These are phyloP conservation scores for Hypoxylon sp. DNA, from an alignment of 2,329 filamentous ascomycete genomes.

Conservation along the genomic window DNA sequence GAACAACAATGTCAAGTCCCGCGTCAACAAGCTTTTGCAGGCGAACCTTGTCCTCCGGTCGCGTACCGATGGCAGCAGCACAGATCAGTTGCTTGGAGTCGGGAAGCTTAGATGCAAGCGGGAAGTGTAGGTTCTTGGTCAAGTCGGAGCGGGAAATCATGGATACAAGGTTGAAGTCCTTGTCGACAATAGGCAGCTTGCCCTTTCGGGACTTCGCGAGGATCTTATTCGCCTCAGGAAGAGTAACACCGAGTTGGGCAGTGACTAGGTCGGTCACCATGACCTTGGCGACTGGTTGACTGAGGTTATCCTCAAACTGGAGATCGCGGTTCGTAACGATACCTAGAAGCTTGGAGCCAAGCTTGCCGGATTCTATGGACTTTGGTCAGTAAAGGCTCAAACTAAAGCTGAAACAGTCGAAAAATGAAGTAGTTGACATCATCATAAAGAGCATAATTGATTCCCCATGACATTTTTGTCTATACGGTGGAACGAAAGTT, in stretches of 20 bases:
- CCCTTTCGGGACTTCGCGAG: constrained; percentile 98
- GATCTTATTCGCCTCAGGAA: constrained; percentile 92
- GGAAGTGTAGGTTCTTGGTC: constrained; percentile 99
- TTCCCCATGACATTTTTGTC: constrained; percentile 91
- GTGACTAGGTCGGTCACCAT: constrained; percentile 98
- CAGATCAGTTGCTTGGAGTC: constrained; percentile 98
- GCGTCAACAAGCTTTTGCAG: constrained; percentile 92
- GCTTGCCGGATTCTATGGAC: constrained; percentile 83
- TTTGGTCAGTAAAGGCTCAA: constrained; percentile 56
- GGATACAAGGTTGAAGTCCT: constrained; percentile 86
- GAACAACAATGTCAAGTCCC: constrained; percentile 92
- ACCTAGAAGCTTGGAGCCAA: constrained; percentile 95
- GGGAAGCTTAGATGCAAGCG: constrained; percentile 93
- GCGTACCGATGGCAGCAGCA: constrained; percentile 94
- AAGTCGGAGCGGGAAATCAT: constrained; percentile 95
- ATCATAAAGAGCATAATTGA: constrained; percentile 67
- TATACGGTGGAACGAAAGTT: constrained; percentile 99
- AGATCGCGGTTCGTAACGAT: constrained; percentile 99
- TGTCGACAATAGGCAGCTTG: constrained; percentile 93
- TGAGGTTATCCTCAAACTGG: constrained; percentile 87
- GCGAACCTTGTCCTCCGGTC: constrained; percentile 90
- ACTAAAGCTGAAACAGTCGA: constrained; percentile 19
- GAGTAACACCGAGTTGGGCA: constrained; percentile 83
- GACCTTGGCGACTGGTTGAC: constrained; percentile 83
- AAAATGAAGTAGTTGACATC: constrained; percentile 46